phyloP scores from a whole-genome alignment of 1,284 basidiomycete genomes.

The Naganishia sp. region DNA sequence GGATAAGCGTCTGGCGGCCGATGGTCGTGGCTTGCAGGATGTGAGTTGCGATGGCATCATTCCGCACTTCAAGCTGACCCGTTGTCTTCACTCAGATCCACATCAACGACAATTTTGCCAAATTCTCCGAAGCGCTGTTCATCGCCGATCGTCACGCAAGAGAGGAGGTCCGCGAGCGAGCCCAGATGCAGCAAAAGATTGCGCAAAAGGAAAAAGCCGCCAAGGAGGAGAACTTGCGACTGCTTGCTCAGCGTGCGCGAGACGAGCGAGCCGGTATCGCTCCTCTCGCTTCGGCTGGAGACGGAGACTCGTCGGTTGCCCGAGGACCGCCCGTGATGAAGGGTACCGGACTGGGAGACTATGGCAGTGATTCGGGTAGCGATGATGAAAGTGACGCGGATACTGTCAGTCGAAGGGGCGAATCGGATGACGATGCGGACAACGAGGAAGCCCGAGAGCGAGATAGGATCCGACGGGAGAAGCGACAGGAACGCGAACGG shows the following conservation, averaged over 20 bases:
- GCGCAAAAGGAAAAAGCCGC: conserved; percentile 96
- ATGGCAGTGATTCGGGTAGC: conserved; percentile 68
- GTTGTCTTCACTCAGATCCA: conserved; percentile 63
- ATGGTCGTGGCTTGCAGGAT: conserved; percentile 95
- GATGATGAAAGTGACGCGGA: conserved; percentile 43
- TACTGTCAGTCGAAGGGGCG: conserved; percentile 54
- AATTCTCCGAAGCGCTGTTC: conserved; percentile 94
- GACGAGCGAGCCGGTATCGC: conserved; percentile 85
- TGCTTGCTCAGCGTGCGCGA: conserved; percentile 90
- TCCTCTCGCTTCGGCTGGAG: conserved; percentile 36
- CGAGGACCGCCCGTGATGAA: conserved; percentile 55
- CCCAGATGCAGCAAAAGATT: conserved; percentile 96
- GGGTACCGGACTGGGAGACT: conserved; percentile 75
- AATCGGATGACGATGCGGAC: conserved; percentile 62
- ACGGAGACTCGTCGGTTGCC: conserved; percentile 50
- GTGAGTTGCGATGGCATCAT: conserved; percentile 59
- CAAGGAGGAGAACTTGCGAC: conserved; percentile 93
- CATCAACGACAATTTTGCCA: conserved; percentile 99
- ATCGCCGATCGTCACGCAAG: conserved; percentile 97
- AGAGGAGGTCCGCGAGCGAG: conserved; percentile 93
- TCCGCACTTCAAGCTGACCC: not conserved
- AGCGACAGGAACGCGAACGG: conserved; percentile 88
- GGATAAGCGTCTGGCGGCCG: conserved; percentile 96
- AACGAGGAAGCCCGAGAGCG: conserved; percentile 82
- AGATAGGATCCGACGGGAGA: conserved; percentile 87